Base-by-base conservation (phyloP, 116 monocot species). In the Posidonia oceanica region DNA sequence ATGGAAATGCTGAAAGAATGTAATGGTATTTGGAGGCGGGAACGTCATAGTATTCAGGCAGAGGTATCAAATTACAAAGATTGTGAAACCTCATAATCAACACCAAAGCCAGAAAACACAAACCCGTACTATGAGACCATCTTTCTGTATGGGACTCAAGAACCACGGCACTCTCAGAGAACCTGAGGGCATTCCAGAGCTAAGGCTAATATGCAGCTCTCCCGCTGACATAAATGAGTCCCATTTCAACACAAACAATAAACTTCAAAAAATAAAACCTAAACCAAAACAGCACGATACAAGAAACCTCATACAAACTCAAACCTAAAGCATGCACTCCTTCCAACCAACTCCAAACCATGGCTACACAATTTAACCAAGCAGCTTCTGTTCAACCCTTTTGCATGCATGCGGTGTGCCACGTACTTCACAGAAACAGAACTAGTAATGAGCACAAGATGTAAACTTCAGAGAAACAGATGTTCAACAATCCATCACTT, bases 1-100 rank as follows among this genome's bases (percentile, higher is more conserved):
- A 16, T 16, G 5, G 15, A 17, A 65, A 65, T 44, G 29, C 29
- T 36, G 4, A 18, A 20, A 68, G 12, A 36, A 58, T 55, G 70
- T 70, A 11, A 58, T 70, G 70, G 70, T 39, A 40, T 39, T 58
- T 71, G 58, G 58, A 71, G 70, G 70, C 59, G 70, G 53, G 13
- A 59, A 20, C n/a, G 58, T 7, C 3, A 42, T 38, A 57, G 17
- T 6, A 41, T 21, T 38, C 36, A 36, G 54, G 38, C 52, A 69
- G 29, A 54, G 38, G 65, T 23, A 53, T 53, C 52, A 52, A 54
- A 54, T 14, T 14, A 68, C 52, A 41, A 29, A 48, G 66, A 66
- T 48, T 12, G 12, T 10, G 11, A 39, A 39, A 64, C 22, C 21
- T 36, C 63, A 37, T 16, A 53, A 52, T 36, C 4, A 15, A 36